A percentile compares a stretch with the other conserved stretches of the same genome.
Evolutionary conservation across 192 early-diverging fungal genomes (phyloP).

Genomic region (Backusella tuberculispora): DNA sequence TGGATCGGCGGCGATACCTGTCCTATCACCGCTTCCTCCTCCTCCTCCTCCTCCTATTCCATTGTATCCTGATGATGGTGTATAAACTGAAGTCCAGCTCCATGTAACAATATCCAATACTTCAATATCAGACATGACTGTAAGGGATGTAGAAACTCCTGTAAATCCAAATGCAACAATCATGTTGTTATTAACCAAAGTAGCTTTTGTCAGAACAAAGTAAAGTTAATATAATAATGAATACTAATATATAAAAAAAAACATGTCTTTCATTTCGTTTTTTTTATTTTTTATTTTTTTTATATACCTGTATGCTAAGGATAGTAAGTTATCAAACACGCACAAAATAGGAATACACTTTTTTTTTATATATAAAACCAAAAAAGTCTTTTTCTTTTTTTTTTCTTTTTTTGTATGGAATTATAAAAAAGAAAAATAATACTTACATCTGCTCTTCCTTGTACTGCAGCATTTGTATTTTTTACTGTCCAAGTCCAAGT

Average conservation of each 20-base stretch:
- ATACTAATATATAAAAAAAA: not conserved
- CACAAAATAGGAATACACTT: not conserved
- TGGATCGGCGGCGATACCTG: not conserved
- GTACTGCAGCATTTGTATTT: constrained; percentile 38
- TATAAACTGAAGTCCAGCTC: constrained; percentile 38
- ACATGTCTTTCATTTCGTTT: not conserved
- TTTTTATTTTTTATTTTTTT: not conserved
- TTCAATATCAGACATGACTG: constrained; percentile 39
- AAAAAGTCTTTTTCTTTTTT: not conserved
- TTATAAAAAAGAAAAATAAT: not conserved
- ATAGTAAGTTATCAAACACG: constrained; percentile 14
- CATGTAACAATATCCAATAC: constrained; percentile 35
- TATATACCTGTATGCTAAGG: constrained; percentile 36
- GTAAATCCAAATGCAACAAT: constrained; percentile 45
- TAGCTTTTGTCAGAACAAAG: constrained; percentile 24
- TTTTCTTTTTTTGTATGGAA: not conserved
- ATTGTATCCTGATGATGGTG: constrained; percentile 22
- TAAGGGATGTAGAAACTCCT: constrained; percentile 37
- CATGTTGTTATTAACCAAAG: constrained; percentile 37
- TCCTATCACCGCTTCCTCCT: not conserved
- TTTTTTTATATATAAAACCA: not conserved
- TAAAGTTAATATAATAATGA: not conserved
- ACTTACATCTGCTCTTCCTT: constrained; percentile 44
- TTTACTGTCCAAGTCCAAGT: constrained; percentile 46
- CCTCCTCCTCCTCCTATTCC: not conserved